Conservation (phyloP, 495 filamentous ascomycete genomes). For the Penicillium manginii region DNA sequence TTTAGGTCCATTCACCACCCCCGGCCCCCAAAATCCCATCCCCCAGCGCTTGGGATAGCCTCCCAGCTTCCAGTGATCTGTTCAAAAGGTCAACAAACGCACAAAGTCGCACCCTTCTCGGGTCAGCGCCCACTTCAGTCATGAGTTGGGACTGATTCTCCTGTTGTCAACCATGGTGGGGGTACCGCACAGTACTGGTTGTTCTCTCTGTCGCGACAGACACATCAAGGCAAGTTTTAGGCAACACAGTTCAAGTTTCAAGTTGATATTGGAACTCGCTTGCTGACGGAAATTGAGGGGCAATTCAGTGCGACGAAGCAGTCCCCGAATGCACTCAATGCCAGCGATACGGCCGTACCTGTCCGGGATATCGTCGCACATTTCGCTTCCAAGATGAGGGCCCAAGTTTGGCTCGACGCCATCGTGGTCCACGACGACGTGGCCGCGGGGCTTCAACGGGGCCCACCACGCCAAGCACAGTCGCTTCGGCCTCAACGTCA, state of each 20-base stretch:
- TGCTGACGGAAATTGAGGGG: neutral
- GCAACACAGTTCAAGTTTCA: neutral
- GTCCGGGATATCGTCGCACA: conserved; percentile 40
- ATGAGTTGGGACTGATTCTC: conserved; percentile 16
- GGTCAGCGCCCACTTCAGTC: conserved; percentile 1
- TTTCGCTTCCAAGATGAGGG: conserved; percentile 45
- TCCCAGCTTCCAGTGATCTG: neutral
- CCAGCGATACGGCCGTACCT: conserved; percentile 38
- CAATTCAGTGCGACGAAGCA: conserved; percentile 38
- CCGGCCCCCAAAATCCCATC: neutral
- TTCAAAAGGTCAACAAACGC: conserved; percentile 1
- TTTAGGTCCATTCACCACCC: neutral
- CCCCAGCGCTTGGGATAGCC: neutral
- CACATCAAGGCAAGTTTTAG: conserved; percentile 36
- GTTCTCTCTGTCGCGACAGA: conserved; percentile 40
- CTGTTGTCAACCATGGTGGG: conserved; percentile 35
- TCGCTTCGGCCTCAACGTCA: conserved; percentile 1
- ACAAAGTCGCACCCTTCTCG: neutral
- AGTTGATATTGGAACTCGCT: too few relatives aligned
- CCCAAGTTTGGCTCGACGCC: conserved; percentile 32
- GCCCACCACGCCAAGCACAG: conserved; percentile 5
- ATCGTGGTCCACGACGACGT: conserved; percentile 21
- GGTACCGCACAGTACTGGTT: conserved; percentile 44
- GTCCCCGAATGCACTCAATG: conserved; percentile 41
- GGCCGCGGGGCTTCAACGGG: conserved; percentile 10